Conservation (phyloP, 129 eudicot genomes). For the Calendula officinalis region DNA sequence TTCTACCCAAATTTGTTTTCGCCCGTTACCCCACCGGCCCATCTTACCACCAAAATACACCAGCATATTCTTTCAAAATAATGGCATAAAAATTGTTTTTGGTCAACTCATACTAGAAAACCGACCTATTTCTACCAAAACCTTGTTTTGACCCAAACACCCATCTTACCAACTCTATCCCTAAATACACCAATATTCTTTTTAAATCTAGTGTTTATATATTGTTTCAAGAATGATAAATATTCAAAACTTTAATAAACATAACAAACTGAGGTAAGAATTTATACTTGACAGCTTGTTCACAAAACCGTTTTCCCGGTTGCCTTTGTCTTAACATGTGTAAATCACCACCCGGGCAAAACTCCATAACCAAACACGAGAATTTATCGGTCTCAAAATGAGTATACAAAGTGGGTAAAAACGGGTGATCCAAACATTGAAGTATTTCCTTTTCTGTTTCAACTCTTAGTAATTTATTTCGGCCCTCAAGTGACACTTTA, state of each 20-base stretch:
- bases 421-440: constrained; percentile 77
- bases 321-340: constrained; percentile 81
- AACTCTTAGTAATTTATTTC: constrained; percentile 64
- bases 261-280: constrained; percentile 17
- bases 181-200: neutral
- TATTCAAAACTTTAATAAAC: neutral
- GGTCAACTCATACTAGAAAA: no score
- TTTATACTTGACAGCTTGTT: constrained; percentile 84
- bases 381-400: constrained; percentile 85
- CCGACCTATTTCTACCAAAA: no score
- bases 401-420: constrained; percentile 69
- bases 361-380: constrained; percentile 90
- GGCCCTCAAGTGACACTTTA: constrained; percentile 62
- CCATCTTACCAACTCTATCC: no score
- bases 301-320: constrained; percentile 72
- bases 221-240: neutral
- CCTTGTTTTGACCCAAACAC: no score
- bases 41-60: neutral
- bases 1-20: no score
- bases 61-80: neutral
- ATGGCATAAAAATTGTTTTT: no score
- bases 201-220: neutral
- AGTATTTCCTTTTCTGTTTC: constrained; percentile 81
- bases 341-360: constrained; percentile 87
- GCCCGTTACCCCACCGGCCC: neutral